Evolutionary conservation across 805 yeast genomes (phyloP).

Genomic region (Cyberlindnera galapagoensis): DNA sequence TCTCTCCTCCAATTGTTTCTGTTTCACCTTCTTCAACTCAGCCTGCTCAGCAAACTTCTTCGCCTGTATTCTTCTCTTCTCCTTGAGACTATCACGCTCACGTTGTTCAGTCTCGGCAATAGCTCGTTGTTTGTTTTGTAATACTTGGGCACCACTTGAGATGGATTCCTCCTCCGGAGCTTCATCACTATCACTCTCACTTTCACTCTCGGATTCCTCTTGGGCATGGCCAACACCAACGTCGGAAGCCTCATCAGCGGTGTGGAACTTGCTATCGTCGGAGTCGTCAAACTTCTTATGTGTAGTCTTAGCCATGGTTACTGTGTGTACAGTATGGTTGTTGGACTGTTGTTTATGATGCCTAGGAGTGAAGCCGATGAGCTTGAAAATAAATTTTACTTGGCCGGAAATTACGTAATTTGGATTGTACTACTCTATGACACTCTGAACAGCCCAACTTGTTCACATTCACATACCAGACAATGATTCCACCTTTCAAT

Average conservation of each 20-base stretch:
- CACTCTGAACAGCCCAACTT: too few species aligned
- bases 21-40: constrained; percentile 17
- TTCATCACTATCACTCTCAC: constrained; percentile 31
- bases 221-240: constrained; percentile 5
- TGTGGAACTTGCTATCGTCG: constrained; percentile 13
- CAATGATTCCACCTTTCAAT: too few species aligned
- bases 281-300: constrained; percentile 20
- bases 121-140: constrained; percentile 19
- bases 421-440: too few species aligned
- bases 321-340: not conserved
- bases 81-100: constrained; percentile 20
- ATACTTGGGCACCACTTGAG: constrained; percentile 16
- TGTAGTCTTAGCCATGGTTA: constrained; percentile 3
- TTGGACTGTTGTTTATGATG: too few species aligned
- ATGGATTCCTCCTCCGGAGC: constrained; percentile 47
- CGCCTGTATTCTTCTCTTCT: constrained; percentile 24
- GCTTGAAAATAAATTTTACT: constrained; percentile 6
- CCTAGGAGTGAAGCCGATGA: constrained; percentile 5
- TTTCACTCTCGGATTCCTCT: constrained; percentile 12
- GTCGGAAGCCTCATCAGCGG: constrained; percentile 17
- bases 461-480: too few species aligned
- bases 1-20: constrained; percentile 14
- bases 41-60: constrained; percentile 20
- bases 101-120: constrained; percentile 23
- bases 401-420: not conserved